A percentile compares a stretch with the other conserved stretches of the same genome.
Conservation (phyloP, 2,329 filamentous ascomycete species). For the Monilinia vaccinii-corymbosi region DNA sequence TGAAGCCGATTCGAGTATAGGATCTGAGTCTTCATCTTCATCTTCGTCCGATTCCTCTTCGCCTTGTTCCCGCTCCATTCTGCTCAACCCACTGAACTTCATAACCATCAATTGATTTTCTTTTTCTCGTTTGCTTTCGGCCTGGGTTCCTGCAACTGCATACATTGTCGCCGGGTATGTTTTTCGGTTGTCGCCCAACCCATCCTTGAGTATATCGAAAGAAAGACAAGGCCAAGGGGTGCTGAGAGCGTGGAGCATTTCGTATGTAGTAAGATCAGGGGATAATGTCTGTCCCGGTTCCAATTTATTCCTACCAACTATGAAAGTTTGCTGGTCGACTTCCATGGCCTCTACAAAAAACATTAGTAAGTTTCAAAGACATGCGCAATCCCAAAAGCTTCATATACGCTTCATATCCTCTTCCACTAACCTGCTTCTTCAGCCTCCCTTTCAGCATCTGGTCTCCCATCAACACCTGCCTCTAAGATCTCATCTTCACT, state of each 20-base stretch:
- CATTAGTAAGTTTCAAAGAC: slow-evolving; percentile 16
- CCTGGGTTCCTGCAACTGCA: slow-evolving; percentile 89
- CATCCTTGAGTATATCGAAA: slow-evolving; percentile 83
- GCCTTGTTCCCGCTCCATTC: slow-evolving; percentile 64
- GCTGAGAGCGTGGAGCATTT: slow-evolving; percentile 92
- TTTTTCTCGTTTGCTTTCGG: slow-evolving; percentile 60
- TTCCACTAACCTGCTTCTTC: slow-evolving; percentile 61
- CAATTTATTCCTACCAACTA: slow-evolving; percentile 86
- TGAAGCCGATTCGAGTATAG: slow-evolving; percentile 84
- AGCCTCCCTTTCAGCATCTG: slow-evolving; percentile 84
- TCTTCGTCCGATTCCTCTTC: slow-evolving; percentile 62
- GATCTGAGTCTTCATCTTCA: slow-evolving; percentile 68
- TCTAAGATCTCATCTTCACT: slow-evolving; percentile 89
- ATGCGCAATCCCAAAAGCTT: not conserved
- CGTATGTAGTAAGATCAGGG: slow-evolving; percentile 88
- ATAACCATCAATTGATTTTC: slow-evolving; percentile 95
- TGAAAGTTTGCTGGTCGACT: slow-evolving; percentile 88
- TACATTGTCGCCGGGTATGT: slow-evolving; percentile 95
- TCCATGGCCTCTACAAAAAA: slow-evolving; percentile 65
- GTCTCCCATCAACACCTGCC: slow-evolving; percentile 85
- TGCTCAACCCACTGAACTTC: slow-evolving; percentile 87
- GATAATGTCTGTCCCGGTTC: slow-evolving; percentile 84
- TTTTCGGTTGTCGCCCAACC: slow-evolving; percentile 78
- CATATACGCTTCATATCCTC: not conserved
- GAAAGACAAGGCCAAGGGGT: slow-evolving; percentile 96